Evolutionary conservation across 495 filamentous ascomycete species (phyloP), one percentile per base, ranked within the genome.

Genomic region (Jackrogersella multiformis): DNA sequence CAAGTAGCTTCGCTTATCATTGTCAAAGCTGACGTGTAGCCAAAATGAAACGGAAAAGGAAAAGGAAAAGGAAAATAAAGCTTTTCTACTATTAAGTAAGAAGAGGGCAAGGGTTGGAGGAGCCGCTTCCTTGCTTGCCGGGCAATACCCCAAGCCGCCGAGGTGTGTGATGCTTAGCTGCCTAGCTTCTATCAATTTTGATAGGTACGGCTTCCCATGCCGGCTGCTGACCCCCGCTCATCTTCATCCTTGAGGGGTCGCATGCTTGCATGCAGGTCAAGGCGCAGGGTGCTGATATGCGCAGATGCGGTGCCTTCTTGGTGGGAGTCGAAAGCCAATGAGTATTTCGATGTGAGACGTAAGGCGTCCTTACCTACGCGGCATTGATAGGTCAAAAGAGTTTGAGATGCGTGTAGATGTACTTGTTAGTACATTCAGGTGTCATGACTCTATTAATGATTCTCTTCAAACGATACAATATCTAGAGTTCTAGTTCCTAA

Each of bases 111-210:
- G 44, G 15, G 36, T 55, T 60, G 61, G 21, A 61, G 66, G 61
- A 69, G 38, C 44, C 36, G 52, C 51, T 69, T 57, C 66, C 66
- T 65, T 65, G 66, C 39, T 45, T 30, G 15, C 56, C 51, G 44
- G 52, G 62, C 61, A 61, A 62, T 45, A 58, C 53, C 35, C 58
- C 56, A 61, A 65, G 66, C 61, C 56, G 66, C 66, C 52, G 66
- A 61, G 35, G 61, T 60, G 44, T 51, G 44, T 56, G 66, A 69
- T 65, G 61, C 60, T 36, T n/a, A n/a, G n/a, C n/a, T 56, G 61
- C 49, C 39, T 39, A 46, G 51, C 26, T n/a, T n/a, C n/a, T n/a
- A 52, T 69, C 61, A 30, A 16, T 13, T 39, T 36, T 64, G 61
- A 69, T 64, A 69, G 66, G 61, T 45, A 64, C 66, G 61, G 66